These are phyloP conservation scores for Ceratobasidium sp. DNA, from an alignment of 1,284 basidiomycete genomes.

Conservation along the genomic window DNA sequence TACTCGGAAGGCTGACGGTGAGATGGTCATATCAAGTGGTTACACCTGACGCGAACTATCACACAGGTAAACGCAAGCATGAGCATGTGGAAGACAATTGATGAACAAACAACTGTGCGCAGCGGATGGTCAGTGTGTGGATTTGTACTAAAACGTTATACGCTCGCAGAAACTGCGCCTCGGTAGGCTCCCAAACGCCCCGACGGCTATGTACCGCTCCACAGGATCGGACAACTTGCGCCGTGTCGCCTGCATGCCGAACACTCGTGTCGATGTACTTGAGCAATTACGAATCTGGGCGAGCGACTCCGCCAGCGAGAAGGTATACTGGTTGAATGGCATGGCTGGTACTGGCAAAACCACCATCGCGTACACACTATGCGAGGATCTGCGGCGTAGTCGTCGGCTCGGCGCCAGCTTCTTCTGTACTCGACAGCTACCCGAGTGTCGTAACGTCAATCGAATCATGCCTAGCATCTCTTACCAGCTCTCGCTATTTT, in stretches of 20 bases:
- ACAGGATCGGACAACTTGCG: not conserved
- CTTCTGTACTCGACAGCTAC: conserved; percentile 13
- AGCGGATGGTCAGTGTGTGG: not conserved
- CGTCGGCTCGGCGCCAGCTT: conserved; percentile 18
- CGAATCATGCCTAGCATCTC: conserved; percentile 24
- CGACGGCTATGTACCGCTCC: not conserved
- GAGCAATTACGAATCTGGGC: conserved; percentile 1
- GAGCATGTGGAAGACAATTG: not conserved
- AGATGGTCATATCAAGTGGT: not conserved
- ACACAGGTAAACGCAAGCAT: not conserved
- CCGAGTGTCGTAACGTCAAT: conserved; percentile 4
- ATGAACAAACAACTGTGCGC: conserved; percentile 6
- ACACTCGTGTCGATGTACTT: not conserved
- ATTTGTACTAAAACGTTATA: not conserved
- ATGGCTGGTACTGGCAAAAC: too few species aligned
- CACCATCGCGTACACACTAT: not conserved
- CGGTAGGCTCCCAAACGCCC: not conserved
- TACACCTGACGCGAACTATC: too few species aligned
- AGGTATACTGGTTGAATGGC: conserved; percentile 29
- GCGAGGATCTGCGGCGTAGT: not conserved
- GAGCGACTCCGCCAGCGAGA: not conserved
- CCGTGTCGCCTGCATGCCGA: not conserved
- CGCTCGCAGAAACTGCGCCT: not conserved
- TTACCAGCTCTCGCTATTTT: conserved; percentile 29
- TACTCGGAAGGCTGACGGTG: not conserved